Evolutionary conservation across 805 yeast species (phyloP).

Genomic region (Candida piceae): DNA sequence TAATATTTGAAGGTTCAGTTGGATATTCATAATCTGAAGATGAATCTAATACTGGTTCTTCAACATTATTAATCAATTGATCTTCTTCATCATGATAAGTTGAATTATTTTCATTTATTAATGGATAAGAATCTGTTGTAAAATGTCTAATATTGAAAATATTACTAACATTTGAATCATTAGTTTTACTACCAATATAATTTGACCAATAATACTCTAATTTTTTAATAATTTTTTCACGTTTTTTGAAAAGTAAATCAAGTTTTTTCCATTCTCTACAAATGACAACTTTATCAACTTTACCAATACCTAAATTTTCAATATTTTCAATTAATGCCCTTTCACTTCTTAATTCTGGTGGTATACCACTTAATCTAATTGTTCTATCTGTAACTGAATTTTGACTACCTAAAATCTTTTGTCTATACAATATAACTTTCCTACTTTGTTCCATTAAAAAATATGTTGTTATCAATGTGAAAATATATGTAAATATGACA

Average conservation of each 20-base stretch:
- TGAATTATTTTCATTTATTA: constrained; percentile 10
- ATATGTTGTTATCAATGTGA: constrained; percentile 62
- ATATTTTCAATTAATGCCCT: constrained; percentile 67
- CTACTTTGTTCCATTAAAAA: constrained; percentile 65
- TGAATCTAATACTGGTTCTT: neutral
- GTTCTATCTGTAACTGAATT: constrained; percentile 90
- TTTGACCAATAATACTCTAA: constrained; percentile 72
- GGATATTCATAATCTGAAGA: neutral
- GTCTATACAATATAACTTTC: constrained; percentile 73
- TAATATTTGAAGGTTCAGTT: too few relatives aligned
- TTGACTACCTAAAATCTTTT: constrained; percentile 76
- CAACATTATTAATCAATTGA: neutral
- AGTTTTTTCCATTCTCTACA: constrained; percentile 84
- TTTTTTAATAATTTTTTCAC: constrained; percentile 47
- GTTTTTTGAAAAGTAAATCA: constrained; percentile 56
- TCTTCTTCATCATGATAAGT: neutral
- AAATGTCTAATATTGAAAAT: constrained; percentile 24
- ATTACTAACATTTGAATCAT: constrained; percentile 13
- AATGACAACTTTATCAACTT: constrained; percentile 68
- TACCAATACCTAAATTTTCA: constrained; percentile 74
- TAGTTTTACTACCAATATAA: constrained; percentile 48
- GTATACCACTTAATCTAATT: constrained; percentile 81
- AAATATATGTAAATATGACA: constrained; percentile 79
- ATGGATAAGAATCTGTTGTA: constrained; percentile 22
- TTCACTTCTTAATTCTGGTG: constrained; percentile 71